These are phyloP conservation scores for Leucoagaricus sp. DNA, from an alignment of 1,284 basidiomycete species.

Conservation along the genomic window DNA sequence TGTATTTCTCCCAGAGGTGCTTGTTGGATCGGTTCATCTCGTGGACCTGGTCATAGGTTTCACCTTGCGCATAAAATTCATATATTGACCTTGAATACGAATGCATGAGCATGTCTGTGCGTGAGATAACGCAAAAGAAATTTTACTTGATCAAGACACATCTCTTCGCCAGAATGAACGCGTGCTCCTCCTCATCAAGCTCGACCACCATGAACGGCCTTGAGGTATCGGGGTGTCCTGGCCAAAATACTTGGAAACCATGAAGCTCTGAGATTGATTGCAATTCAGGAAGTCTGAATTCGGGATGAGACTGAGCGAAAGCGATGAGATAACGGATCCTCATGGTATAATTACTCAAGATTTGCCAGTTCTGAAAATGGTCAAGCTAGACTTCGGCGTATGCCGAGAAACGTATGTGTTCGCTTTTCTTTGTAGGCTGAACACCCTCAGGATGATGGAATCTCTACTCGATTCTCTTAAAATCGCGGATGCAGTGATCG, in stretches of 20 bases:
- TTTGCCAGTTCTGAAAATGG: neutral
- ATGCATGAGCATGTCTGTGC: constrained; percentile 9
- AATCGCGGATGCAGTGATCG: constrained; percentile 11
- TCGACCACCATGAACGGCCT: constrained; percentile 77
- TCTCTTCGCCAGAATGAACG: constrained; percentile 69
- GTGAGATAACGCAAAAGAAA: constrained; percentile 10
- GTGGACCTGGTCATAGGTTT: constrained; percentile 74
- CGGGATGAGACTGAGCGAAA: constrained; percentile 78
- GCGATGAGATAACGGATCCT: constrained; percentile 59
- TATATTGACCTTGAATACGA: constrained; percentile 62
- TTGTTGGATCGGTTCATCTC: constrained; percentile 47
- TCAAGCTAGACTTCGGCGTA: neutral
- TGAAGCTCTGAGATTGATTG: constrained; percentile 69
- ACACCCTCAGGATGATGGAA: neutral
- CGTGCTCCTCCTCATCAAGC: constrained; percentile 74
- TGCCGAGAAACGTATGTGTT: neutral
- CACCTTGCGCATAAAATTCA: constrained; percentile 74
- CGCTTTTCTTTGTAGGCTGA: no score
- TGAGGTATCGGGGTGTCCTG: constrained; percentile 45
- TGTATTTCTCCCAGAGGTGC: constrained; percentile 61
- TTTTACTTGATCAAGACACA: constrained; percentile 84
- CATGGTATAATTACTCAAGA: neutral
- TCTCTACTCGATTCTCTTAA: constrained; percentile 1
- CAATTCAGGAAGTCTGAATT: constrained; percentile 83
- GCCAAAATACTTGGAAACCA: constrained; percentile 54